Evolutionary conservation across 192 early-diverging fungal genomes (phyloP).

Genomic region (Coemansia sp.): DNA sequence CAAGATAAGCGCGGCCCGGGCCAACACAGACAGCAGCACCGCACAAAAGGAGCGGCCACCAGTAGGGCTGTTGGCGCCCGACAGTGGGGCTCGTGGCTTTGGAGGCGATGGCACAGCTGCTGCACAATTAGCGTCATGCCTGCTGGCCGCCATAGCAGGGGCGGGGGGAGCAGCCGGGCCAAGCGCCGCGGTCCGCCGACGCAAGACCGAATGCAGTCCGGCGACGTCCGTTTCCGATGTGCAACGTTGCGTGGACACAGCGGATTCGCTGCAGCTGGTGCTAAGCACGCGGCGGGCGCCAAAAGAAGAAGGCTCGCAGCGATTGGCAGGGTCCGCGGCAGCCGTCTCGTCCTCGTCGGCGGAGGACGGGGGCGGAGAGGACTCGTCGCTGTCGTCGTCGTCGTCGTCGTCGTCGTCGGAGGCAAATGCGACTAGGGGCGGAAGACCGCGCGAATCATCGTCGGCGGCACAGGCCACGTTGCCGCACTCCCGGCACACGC

Average conservation of each 20-base stretch:
- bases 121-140: too few relatives aligned
- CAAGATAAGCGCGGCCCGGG: neutral
- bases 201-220: neutral
- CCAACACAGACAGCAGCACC: neutral
- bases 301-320: too few relatives aligned
- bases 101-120: neutral
- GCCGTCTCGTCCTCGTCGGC: too few relatives aligned
- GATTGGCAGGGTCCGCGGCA: too few relatives aligned
- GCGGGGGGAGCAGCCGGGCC: too few relatives aligned
- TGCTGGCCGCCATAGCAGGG: too few relatives aligned
- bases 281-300: too few relatives aligned
- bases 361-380: too few relatives aligned
- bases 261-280: too few relatives aligned
- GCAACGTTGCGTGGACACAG: too few relatives aligned
- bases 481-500: slow-evolving; percentile 19
- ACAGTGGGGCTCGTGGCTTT: neutral
- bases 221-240: neutral
- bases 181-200: neutral
- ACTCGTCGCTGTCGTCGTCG: neutral
- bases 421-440: slow-evolving; percentile 6
- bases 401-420: slow-evolving; percentile 11
- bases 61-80: neutral
- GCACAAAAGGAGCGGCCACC: neutral
- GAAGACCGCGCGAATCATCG: neutral
- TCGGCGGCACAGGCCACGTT: slow-evolving; percentile 6